These are phyloP conservation scores for Ustilago loliicola DNA, from an alignment of 1,284 basidiomycete genomes.

Conservation along the genomic window DNA sequence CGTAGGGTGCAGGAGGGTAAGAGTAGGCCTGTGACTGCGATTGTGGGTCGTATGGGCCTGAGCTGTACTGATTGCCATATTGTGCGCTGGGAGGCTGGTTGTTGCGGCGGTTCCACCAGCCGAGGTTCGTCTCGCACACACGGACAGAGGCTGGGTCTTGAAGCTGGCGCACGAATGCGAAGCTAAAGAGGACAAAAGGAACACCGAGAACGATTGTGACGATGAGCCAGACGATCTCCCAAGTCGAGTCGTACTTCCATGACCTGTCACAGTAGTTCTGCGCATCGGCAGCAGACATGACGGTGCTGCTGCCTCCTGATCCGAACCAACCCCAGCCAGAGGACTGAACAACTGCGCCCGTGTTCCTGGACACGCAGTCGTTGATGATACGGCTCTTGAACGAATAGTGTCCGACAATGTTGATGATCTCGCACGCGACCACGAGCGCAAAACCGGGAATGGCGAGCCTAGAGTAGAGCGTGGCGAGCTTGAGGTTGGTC, in stretches of 20 bases:
- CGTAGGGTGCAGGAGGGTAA: slow-evolving; percentile 48
- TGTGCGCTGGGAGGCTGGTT: slow-evolving; percentile 42
- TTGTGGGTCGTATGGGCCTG: slow-evolving; percentile 49
- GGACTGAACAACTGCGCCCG: slow-evolving; percentile 27
- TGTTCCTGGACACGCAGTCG: slow-evolving; percentile 52
- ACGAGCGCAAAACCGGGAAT: slow-evolving; percentile 47
- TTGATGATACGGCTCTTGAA: slow-evolving; percentile 54
- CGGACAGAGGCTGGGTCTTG: slow-evolving; percentile 53
- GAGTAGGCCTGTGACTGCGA: slow-evolving; percentile 42
- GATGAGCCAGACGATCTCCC: slow-evolving; percentile 60
- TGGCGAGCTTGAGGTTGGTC: slow-evolving; percentile 41
- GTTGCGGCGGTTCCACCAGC: slow-evolving; percentile 39
- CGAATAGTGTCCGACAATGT: slow-evolving; percentile 52
- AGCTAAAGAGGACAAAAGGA: slow-evolving; percentile 60
- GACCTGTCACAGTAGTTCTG: slow-evolving; percentile 43
- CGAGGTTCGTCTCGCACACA: slow-evolving; percentile 24
- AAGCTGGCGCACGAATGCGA: slow-evolving; percentile 59
- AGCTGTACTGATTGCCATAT: slow-evolving; percentile 25
- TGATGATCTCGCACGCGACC: slow-evolving; percentile 54
- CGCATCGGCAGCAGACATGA: slow-evolving; percentile 45
- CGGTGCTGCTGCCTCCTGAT: slow-evolving; percentile 16
- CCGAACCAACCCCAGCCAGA: slow-evolving; percentile 34
- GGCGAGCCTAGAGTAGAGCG: slow-evolving; percentile 39
- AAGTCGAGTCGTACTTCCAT: slow-evolving; percentile 52
- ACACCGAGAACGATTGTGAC: slow-evolving; percentile 51